Conservation (phyloP, 2,329 filamentous ascomycete genomes). For the Colletotrichum viniferum region DNA sequence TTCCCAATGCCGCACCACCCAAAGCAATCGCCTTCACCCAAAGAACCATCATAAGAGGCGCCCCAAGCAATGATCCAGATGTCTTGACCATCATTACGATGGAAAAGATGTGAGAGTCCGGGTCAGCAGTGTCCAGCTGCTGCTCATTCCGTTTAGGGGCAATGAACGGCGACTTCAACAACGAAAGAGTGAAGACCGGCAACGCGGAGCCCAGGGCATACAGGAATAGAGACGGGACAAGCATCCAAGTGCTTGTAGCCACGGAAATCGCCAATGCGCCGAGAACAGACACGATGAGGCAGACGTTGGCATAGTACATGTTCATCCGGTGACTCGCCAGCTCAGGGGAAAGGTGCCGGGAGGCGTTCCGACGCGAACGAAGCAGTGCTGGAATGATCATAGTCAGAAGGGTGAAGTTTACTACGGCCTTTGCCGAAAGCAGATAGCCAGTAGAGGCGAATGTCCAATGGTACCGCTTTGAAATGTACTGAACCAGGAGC, state of each 20-base stretch:
- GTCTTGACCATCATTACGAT: conserved; percentile 58
- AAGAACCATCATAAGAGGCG: conserved; percentile 49
- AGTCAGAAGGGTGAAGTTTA: conserved; percentile 50
- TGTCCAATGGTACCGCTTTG: conserved; percentile 50
- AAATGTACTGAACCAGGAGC: conserved; percentile 54
- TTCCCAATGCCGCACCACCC: conserved; percentile 34
- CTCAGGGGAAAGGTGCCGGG: conserved; percentile 20
- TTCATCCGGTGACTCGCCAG: conserved; percentile 33
- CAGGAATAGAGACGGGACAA: conserved; percentile 47
- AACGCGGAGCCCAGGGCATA: conserved; percentile 54
- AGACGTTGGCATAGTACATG: conserved; percentile 37
- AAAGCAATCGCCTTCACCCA: conserved; percentile 50
- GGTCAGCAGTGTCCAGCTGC: conserved; percentile 17
- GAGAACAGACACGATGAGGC: conserved; percentile 34
- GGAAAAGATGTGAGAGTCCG: conserved; percentile 49
- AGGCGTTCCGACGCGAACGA: conserved; percentile 8
- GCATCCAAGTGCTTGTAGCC: conserved; percentile 39
- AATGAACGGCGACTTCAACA: conserved; percentile 49
- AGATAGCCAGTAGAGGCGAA: conserved; percentile 53
- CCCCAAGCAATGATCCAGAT: conserved; percentile 49
- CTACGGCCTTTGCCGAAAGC: conserved; percentile 50
- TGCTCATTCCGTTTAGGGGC: conserved; percentile 16
- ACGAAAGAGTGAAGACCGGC: conserved; percentile 53
- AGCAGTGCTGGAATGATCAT: conserved; percentile 45
- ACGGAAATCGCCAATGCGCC: conserved; percentile 49